Evolutionary conservation across 495 filamentous ascomycete genomes (phyloP).

Genomic region (Aspergillus baeticus): DNA sequence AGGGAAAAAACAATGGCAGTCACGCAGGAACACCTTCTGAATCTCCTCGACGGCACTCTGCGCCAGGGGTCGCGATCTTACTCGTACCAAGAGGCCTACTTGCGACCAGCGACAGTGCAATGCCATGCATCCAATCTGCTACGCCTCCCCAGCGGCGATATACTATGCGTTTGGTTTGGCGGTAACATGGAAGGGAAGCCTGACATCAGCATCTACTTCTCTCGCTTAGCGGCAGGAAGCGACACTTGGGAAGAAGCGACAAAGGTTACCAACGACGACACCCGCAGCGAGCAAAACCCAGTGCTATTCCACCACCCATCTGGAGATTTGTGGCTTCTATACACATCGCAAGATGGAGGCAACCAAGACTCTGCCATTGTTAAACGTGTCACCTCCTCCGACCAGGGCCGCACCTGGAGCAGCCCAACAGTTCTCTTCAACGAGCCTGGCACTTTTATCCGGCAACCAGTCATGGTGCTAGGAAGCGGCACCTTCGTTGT

Average conservation of each 20-base stretch:
- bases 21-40: not conserved
- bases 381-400: conserved; percentile 16
- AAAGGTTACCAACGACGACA: conserved; percentile 24
- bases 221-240: conserved; percentile 13
- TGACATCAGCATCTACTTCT: conserved; percentile 28
- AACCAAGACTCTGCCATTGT: conserved; percentile 28
- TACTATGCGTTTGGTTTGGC: conserved; percentile 27
- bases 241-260: conserved; percentile 13
- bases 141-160: conserved; percentile 22
- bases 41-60: not conserved
- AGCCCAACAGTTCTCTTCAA: conserved; percentile 19
- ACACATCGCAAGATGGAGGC: conserved; percentile 25
- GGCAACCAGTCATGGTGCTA: conserved; percentile 21
- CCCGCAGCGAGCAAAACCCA: conserved; percentile 28
- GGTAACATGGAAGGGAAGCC: conserved; percentile 29
- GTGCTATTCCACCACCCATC: conserved; percentile 22
- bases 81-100: conserved; percentile 17
- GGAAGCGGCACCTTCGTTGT: conserved; percentile 18
- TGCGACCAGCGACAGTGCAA: conserved; percentile 25
- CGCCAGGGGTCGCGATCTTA: not conserved
- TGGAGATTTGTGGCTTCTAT: conserved; percentile 22
- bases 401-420: conserved; percentile 19
- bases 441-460: conserved; percentile 24
- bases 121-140: conserved; percentile 29
- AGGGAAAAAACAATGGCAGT: not conserved